Base-by-base conservation (phyloP, 768 basidiomycete genomes). In the Saitozyma podzolica region DNA sequence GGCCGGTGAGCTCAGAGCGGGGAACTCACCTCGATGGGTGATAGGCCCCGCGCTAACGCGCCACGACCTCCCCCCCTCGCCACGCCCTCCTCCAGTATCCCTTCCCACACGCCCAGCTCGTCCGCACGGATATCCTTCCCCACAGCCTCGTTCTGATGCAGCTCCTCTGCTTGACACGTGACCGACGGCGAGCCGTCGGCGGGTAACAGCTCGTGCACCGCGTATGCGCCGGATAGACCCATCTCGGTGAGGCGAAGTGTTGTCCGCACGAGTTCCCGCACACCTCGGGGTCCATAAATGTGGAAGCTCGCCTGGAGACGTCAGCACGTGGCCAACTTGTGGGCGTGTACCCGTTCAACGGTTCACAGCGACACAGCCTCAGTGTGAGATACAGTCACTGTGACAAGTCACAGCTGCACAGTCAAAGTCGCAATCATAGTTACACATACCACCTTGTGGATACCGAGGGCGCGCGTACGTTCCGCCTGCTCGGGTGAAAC, bases 11-110 rank as follows among this genome's bases (percentile, higher is more conserved):
- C n/a, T n/a, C n/a, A n/a, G n/a, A n/a, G n/a, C n/a, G n/a, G n/a
- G n/a, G n/a, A n/a, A n/a, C n/a, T n/a, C n/a, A 77, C 78, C 70
- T 60, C 78, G 59, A 70, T 79, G 78, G 11, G 69, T 62, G 54
- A 79, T 74, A 4, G 78, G 76, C 6, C 78, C 78, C n/a, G 72
- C 76, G 41, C 64, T 65, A 9, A 79, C 78, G 9, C 67, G 66
- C 78, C 78, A 76, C 6, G 67, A 65, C 51, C 65, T 74, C 8
- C 68, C 65, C 56, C 42, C 53, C 62, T 70, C 14, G 72, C 72
- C 57, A 43, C 66, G 43, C 71, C 71, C 43, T 70, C 58, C 8
- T 49, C 37, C 43, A 77, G 13, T 19, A 79, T 57, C 50, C 68
- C 59, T 53, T 60, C 53, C 76, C 78, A 79, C 7, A 74, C 72